Percentiles rank a stretch among this genome's conserved stretches.
phyloP scores from a whole-genome alignment of 164 flowering plant species.

The Stephania yunnanensis region DNA sequence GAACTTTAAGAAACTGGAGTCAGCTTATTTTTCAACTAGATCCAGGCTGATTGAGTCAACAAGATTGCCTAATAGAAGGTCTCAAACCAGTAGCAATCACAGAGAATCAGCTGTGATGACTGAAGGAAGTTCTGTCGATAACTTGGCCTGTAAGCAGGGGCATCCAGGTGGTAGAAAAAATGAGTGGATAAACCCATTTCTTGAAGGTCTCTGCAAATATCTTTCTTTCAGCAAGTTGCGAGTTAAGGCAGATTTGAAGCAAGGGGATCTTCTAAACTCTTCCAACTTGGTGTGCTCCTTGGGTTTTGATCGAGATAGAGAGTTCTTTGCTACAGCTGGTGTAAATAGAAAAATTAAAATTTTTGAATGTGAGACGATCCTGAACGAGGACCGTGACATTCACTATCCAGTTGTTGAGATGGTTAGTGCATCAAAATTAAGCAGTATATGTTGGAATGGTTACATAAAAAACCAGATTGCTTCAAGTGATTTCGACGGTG shows the following conservation, averaged over 20 bases:
- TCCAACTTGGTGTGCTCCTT: conserved; percentile 90
- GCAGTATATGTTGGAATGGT: conserved; percentile 90
- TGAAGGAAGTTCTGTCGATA: conserved; percentile 78
- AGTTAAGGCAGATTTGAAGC: conserved; percentile 87
- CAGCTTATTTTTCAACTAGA: conserved; percentile 77
- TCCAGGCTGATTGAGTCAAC: conserved; percentile 36
- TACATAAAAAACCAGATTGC: conserved; percentile 97
- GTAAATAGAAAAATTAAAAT: conserved; percentile 93
- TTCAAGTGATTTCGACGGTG: conserved; percentile 95
- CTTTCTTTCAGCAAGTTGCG: conserved; percentile 70
- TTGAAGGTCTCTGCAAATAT: conserved; percentile 89
- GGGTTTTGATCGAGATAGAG: conserved; percentile 91
- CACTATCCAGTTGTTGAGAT: conserved; percentile 97
- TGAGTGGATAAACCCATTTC: conserved; percentile 86
- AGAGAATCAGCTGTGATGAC: conserved; percentile 48
- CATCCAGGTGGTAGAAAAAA: conserved; percentile 28
- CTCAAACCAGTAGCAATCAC: conserved; percentile 45
- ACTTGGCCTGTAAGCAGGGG: conserved; percentile 39
- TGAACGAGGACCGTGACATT: conserved; percentile 72
- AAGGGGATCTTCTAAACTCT: conserved; percentile 86
- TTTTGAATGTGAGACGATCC: conserved; percentile 71
- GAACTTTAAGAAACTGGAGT: conserved; percentile 78
- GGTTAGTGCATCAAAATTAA: conserved; percentile 76
- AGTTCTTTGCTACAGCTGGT: conserved; percentile 95
- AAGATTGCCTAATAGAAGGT: conserved; percentile 29